Evolutionary conservation across 371 early-diverging fungal species (phyloP), one percentile per base, ranked within the genome.

Genomic region (Smittium culicis): DNA sequence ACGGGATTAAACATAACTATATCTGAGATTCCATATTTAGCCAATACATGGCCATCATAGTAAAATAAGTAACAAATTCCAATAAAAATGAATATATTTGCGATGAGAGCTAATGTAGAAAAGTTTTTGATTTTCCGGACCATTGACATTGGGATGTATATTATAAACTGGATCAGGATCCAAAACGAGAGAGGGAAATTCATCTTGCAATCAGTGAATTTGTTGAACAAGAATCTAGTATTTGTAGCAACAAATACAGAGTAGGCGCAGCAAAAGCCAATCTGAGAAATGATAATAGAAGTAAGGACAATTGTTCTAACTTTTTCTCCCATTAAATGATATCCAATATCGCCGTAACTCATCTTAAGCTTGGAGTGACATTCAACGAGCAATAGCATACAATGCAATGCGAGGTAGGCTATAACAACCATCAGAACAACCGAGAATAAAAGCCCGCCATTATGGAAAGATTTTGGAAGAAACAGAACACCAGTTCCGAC

Each of bases 271-370:
- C 86, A 85, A 70, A 92, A 94, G 1, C 95, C 95, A 60, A 89
- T 78, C 82, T 90, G 95, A 16, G 91, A 88, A 33, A 95, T 75
- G 54, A 89, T 87, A 69, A 96, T 90, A 1, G 91, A 89, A 57
- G 80, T 81, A 2, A 89, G 73, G 14, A 96, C 89, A 25, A 89
- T 70, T 32, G 79, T 77, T 63, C 92, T 79, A 85, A 92, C 85
- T 77, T 82, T 81, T 14, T 79, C 80, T 0, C 96, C 96, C 70
- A 89, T 92, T 59, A 93, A 76, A 14, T 81, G 76, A 45, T 83
- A 82, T 1, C 91, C 96, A 73, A 94, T 87, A 72, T 96, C 95
- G 68, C 94, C 94, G 80, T 90, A 96, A 59, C 90, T 89, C 20
- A 92, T 92, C 5, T 82, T 75, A 5, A 84, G 70, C 59, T 77